Evolutionary conservation across 1,284 basidiomycete species (phyloP).

Genomic region (Cryptococcus deneoformans): DNA sequence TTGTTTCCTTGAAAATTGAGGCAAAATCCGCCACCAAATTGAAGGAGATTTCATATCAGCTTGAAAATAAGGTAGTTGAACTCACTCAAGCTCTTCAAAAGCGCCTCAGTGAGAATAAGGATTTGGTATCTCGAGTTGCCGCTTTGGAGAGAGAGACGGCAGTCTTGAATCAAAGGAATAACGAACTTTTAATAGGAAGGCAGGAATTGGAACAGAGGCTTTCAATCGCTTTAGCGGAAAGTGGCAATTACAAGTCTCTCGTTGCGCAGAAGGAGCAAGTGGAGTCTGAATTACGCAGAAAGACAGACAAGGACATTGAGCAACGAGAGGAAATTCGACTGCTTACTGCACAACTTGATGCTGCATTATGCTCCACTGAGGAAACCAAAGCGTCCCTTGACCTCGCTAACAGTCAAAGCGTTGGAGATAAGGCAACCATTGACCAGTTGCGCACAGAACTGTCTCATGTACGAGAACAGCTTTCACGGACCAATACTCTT

Average conservation of each 20-base stretch:
- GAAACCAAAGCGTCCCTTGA: not conserved
- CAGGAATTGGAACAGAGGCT: not conserved
- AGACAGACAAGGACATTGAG: conserved; percentile 67
- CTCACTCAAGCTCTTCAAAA: conserved; percentile 95
- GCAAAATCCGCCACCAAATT: conserved; percentile 97
- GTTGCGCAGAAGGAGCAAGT: conserved; percentile 59
- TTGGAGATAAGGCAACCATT: not conserved
- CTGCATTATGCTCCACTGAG: not conserved
- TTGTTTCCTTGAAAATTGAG: conserved; percentile 79
- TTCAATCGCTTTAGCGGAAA: not conserved
- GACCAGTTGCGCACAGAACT: not conserved
- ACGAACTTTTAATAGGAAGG: conserved; percentile 58
- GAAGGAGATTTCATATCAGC: conserved; percentile 97
- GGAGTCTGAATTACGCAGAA: conserved; percentile 78
- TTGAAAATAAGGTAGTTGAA: conserved; percentile 99
- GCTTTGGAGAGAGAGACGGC: conserved; percentile 67
- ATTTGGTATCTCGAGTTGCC: conserved; percentile 67
- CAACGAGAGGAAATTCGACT: conserved; percentile 57
- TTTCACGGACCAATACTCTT: no score
- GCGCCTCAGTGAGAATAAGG: conserved; percentile 89
- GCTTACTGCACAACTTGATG: not conserved
- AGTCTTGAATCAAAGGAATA: no score
- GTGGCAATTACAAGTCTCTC: not conserved
- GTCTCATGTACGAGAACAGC: no score
- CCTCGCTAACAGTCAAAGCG: not conserved